These are phyloP conservation scores for Cyclospora cayetanensis DNA, from an alignment of 169 alveolate species.

Conservation along the genomic window DNA sequence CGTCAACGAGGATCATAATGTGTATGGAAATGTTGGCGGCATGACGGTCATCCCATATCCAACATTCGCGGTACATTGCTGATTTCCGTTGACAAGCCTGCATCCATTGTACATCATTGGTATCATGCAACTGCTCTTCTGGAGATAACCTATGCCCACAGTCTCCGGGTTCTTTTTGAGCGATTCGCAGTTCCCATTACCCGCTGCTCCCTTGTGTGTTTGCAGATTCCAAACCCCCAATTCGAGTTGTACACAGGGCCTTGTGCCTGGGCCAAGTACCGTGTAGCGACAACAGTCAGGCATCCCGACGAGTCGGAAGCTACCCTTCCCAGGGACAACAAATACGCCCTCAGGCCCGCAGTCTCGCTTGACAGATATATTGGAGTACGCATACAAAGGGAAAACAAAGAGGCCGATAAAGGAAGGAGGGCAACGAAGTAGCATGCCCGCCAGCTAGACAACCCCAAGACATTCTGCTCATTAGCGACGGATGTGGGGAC, in stretches of 20 bases:
- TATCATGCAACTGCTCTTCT: neutral
- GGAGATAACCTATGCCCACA: neutral
- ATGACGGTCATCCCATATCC: slow-evolving; percentile 72
- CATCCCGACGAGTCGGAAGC: slow-evolving; percentile 78
- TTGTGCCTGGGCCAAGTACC: slow-evolving; percentile 81
- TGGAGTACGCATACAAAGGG: neutral
- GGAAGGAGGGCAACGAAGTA: neutral
- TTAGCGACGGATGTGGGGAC: neutral
- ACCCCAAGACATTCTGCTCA: neutral
- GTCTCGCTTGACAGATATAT: slow-evolving; percentile 79
- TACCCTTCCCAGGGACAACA: slow-evolving; percentile 80
- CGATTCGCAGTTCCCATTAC: neutral
- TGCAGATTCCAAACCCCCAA: slow-evolving; percentile 75
- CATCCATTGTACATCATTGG: neutral
- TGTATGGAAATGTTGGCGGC: slow-evolving; percentile 80
- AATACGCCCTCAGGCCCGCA: slow-evolving; percentile 79
- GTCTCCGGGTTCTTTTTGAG: neutral
- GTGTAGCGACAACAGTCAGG: slow-evolving; percentile 74
- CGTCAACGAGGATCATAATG: slow-evolving; percentile 75
- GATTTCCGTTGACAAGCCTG: neutral
- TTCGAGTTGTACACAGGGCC: slow-evolving; percentile 80
- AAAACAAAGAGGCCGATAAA: neutral
- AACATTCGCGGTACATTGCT: slow-evolving; percentile 50
- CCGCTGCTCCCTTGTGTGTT: neutral
- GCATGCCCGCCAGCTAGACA: neutral